Evolutionary conservation across 2,329 filamentous ascomycete genomes (phyloP), one percentile per base, ranked within the genome.

Genomic region (Beauveria brongniartii): DNA sequence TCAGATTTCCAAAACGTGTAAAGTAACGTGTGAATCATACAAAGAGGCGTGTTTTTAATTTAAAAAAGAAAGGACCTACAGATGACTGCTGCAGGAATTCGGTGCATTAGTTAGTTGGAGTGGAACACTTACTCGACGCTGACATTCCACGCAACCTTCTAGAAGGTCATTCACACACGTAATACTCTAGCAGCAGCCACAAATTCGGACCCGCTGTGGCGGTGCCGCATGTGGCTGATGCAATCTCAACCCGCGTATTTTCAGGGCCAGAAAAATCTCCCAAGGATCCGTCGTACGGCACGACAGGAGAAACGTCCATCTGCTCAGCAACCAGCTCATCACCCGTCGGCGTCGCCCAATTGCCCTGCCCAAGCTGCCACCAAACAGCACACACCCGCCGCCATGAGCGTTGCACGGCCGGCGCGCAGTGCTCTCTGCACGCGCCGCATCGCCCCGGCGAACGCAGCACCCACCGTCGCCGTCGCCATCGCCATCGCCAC

Each of bases 341-440:
- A 26, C 14, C 30, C 16, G 22, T 28, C 51, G 7, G 24, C 43
- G 43, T 18, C 47, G 20, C 1, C 55, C 48, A 48, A 59, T 59
- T 59, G 44, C 20, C 16, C 12, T 30, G 37, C 47, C 24, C 50
- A 61, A 44, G 37, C 53, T 52, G 53, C 40, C 34, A n/a, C 20
- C 8, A 12, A 5, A 16, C 30, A 52, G 10, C 34, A 59, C 28
- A 54, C 24, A 55, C 41, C 28, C 43, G 24, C 55, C 76, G 76
- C 69, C 71, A 84, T 84, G 82, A 83, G 80, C 70, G 76, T 77
- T 71, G 78, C 77, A 78, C 79, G 79, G 65, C 79, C 80, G 72
- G 77, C 77, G 73, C 76, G 78, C 73, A 78, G 78, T 72, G 75
- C 83, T 69, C 70, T 83, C 67, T 77, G 80, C 69, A 77, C 77